Evolutionary conservation across 805 yeast species (phyloP).

Genomic region (Blastobotrys parvus): DNA sequence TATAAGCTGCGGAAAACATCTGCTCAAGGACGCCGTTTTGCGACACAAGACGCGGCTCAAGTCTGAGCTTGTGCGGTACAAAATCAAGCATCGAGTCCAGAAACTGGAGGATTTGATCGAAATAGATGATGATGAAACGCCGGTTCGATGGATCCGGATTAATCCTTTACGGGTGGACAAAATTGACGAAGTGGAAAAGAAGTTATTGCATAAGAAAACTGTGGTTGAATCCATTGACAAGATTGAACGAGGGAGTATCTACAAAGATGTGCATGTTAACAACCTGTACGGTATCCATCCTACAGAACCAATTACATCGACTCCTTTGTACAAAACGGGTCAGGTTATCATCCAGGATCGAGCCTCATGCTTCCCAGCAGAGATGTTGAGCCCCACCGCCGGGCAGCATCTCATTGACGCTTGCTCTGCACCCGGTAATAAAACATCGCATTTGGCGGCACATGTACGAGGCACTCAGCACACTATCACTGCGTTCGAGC

Average conservation of each 20-base stretch:
- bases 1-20: slow-evolving; percentile 82
- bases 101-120: slow-evolving; percentile 41
- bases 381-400: slow-evolving; percentile 55
- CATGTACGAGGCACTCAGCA: slow-evolving; percentile 33
- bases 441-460: slow-evolving; percentile 87
- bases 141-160: slow-evolving; percentile 43
- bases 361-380: slow-evolving; percentile 95
- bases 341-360: slow-evolving; percentile 87
- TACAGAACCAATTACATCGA: slow-evolving; percentile 54
- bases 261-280: slow-evolving; percentile 65
- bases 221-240: slow-evolving; percentile 40
- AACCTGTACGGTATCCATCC: slow-evolving; percentile 79
- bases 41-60: slow-evolving; percentile 71
- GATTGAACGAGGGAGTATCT: slow-evolving; percentile 39
- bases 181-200: slow-evolving; percentile 27
- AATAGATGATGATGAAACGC: slow-evolving; percentile 19
- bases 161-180: slow-evolving; percentile 50
- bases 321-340: slow-evolving; percentile 67
- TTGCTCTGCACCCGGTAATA: slow-evolving; percentile 98
- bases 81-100: slow-evolving; percentile 60
- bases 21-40: slow-evolving; percentile 72
- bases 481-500: slow-evolving; percentile 74
- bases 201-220: slow-evolving; percentile 34
- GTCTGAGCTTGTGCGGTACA: slow-evolving; percentile 73
- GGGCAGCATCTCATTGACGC: slow-evolving; percentile 75